Base-by-base conservation (phyloP, 257 asterid species). In the Jasminum sambac region DNA sequence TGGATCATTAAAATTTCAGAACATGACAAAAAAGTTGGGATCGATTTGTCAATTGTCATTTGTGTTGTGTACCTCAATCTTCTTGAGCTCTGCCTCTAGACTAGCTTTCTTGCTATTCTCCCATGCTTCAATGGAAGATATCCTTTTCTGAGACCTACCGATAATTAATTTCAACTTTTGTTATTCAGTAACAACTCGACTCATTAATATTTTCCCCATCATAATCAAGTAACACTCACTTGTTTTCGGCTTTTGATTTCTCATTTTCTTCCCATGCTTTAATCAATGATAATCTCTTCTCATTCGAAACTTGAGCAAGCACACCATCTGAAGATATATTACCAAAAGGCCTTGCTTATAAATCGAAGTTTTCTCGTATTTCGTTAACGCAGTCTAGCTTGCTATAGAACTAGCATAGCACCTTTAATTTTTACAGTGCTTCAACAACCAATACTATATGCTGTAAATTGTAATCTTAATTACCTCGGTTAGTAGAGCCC, bases 201-300 rank as follows among this genome's bases (percentile, higher is more conserved):
- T 44, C 41, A 36, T 17, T 39, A 44, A 25, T 6, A 24, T 10
- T 16, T 14, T 41, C 41, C 36, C 36, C 36, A 30, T 30, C 11
- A 37, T 42, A 48, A 14, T 73, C 48, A 66, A 63, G 70, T 46
- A 39, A 24, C 67, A 71, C 89, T 73, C 41, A 89, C 98, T 93
- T 93, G 83, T 90, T 93, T 79, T 89, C 97, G 70, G 96, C 88
- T 86, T 89, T 89, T 0, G 85, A 85, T 76, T 89, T 91, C 85
- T 94, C 99, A 76, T 96, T 95, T 77, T 95, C 99, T 80, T 95
- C 99, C 99, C 99, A 95, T 40, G 99, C 99, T 79, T 42, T 87
- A 74, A 95, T 75, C 36, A 95, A 80, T 10, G 96, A 84, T 44
- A 85, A 3, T 80, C 88, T 89, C 86, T 95, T 95, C 89, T 89